Evolutionary conservation across 1,139 yeast genomes (phyloP).

Genomic region (Magnusiomyces clavatus): DNA sequence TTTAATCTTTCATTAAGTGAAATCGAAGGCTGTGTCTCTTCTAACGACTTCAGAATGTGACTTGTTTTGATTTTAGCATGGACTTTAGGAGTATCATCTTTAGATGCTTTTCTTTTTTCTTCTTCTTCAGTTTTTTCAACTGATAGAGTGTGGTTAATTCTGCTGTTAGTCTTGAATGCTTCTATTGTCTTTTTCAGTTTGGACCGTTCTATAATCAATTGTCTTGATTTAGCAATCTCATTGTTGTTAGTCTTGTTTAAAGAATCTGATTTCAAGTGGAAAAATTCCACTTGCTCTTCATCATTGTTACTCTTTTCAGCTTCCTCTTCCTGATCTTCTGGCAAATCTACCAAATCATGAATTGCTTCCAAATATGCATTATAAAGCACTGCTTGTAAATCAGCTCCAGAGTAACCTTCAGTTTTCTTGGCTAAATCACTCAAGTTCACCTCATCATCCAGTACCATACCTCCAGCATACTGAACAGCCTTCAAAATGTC

Average conservation of each 20-base stretch:
- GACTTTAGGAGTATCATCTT: conserved; percentile 5
- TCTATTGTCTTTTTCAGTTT: conserved; percentile 43
- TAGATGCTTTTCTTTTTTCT: no score
- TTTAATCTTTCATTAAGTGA: conserved; percentile 63
- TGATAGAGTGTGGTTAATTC: not conserved
- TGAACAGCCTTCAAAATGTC: conserved; percentile 66
- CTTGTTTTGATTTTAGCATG: conserved; percentile 39
- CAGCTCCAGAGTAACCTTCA: conserved; percentile 88
- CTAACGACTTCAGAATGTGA: conserved; percentile 57
- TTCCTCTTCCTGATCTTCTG: conserved; percentile 6
- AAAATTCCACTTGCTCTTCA: conserved; percentile 22
- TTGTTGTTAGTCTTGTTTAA: conserved; percentile 9
- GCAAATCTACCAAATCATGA: conserved; percentile 55
- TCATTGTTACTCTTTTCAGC: conserved; percentile 24
- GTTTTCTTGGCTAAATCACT: conserved; percentile 51
- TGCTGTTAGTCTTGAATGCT: conserved; percentile 21
- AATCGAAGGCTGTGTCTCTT: conserved; percentile 81
- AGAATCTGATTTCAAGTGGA: conserved; percentile 27
- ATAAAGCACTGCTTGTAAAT: conserved; percentile 84
- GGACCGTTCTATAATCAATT: conserved; percentile 35
- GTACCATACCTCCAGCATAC: conserved; percentile 27
- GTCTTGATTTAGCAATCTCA: conserved; percentile 1
- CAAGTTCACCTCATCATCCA: conserved; percentile 40
- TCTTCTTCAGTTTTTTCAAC: not conserved
- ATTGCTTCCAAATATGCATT: conserved; percentile 90